Evolutionary conservation across 1,139 yeast species (phyloP), one percentile per base, ranked within the genome.

Genomic region (Candida gigantensis): DNA sequence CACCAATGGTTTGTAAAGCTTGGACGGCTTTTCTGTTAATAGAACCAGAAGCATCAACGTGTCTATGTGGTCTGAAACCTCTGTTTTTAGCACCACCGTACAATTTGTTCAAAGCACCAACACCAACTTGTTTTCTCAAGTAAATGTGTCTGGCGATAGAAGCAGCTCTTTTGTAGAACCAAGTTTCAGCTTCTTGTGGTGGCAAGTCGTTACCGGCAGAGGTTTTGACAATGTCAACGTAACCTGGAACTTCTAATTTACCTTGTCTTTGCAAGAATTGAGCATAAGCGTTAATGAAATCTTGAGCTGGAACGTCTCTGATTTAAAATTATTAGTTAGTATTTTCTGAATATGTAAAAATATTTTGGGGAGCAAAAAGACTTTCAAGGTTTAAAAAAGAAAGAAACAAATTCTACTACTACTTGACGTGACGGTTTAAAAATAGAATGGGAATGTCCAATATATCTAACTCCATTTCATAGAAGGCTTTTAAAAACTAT

Each of bases 141-240:
- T 94, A 94, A 75, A 92, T 84, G 92, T 92, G 98, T 82, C 99
- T 92, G 68, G 98, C 99, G 71, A 89, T 89, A 47, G 98, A 90
- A 66, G 99, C 99, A 65, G 98, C 95, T 78, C 99, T 87, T 87
- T 85, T 88, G 96, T 90, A 92, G 88, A 88, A 92, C 98, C 98
- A 92, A 67, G 92, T 89, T 78, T 90, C 97, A 59, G 98, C 79
- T 72, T 92, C 97, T 80, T 92, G 98, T 71, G 99, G 99, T 73
- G 98, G 98, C 72, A 92, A 87, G 78, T 92, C 98, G 71, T 90
- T 90, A 77, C 96, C 96, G 57, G 96, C 85, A 55, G 96, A 86
- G 72, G 99, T 94, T 89, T 92, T 92, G 79, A 94, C 99, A 60
- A 92, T 75, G 81, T 92, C 99, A 72, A 92, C 97, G 87, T 90